Evolutionary conservation across 768 basidiomycete genomes (phyloP), one percentile per base, ranked within the genome.

Genomic region (Serendipita sp.): DNA sequence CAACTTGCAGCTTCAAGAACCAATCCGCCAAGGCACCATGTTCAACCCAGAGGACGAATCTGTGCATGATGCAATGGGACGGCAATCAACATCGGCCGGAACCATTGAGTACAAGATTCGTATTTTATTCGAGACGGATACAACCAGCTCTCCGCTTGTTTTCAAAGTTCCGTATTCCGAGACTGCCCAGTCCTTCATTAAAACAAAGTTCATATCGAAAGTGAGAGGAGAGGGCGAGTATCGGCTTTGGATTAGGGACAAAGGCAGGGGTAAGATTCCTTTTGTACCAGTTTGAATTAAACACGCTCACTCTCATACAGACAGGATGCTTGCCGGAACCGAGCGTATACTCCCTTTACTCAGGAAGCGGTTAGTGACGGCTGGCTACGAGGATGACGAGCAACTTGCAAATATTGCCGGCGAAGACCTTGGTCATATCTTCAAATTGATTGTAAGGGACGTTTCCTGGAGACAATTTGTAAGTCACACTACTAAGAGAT

Each of bases 351-450:
- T 60, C 56, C 56, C 56, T 30, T 30, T 60, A 1, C 56, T 60
- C 4, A 60, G 56, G 35, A 60, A 60, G 56, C 28, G 56, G 34
- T 35, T 60, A 10, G 28, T 34, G 36, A 60, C 35, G 56, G 56
- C 56, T n/a, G 56, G 56, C 10, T 60, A 60, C 56, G 28, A 60
- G 16, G 56, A 60, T 30, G 56, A 60, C 34, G 41, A 41, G 41
- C 16, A 54, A 28, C 56, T 60, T 36, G 28, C 56, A 34, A 16
- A 32, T 30, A 38, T 60, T 10, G 56, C 56, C 35, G 56, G 16
- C 10, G 56, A 60, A 60, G 56, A 60, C 11, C 34, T 60, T n/a
- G 56, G 56, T 2, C 56, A 60, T 60, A 60, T 60, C 23, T 60
- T 60, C 56, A 60, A 60, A 38, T 35, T 60, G 18, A 60, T 60